Percentiles rank a stretch among this genome's conserved stretches.
Evolutionary conservation across 1,284 basidiomycete genomes (phyloP).

Genomic region (Leucoagaricus sp.): DNA sequence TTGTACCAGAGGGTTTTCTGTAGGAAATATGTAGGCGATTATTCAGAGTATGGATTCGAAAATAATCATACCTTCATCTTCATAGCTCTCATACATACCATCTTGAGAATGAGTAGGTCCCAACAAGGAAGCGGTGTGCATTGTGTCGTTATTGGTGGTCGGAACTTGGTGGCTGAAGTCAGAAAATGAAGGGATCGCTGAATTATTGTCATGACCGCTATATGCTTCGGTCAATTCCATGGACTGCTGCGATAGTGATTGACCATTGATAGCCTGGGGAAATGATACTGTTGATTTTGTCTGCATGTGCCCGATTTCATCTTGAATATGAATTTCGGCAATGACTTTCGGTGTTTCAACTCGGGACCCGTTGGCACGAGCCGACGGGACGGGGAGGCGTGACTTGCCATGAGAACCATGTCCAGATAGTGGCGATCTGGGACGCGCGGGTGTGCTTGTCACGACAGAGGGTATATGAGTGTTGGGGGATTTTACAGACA

Average conservation of each 20-base stretch:
- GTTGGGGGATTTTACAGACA: neutral
- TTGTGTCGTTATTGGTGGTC: constrained; percentile 5
- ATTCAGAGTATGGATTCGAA: neutral
- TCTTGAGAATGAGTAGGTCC: neutral
- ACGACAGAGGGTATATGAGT: neutral
- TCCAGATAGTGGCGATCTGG: constrained; percentile 2
- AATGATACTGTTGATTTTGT: neutral
- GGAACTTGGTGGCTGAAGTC: neutral
- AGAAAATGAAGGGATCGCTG: constrained; percentile 8
- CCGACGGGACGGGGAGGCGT: constrained; percentile 1
- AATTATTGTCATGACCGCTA: constrained; percentile 3
- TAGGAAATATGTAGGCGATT: neutral
- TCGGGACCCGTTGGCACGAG: neutral
- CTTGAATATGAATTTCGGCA: neutral
- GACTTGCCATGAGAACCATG: neutral
- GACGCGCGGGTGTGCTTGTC: constrained; percentile 1
- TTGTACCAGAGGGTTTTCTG: constrained; percentile 16
- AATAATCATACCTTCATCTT: neutral
- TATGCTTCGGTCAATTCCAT: constrained; percentile 14
- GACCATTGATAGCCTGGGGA: neutral
- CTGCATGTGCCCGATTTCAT: neutral
- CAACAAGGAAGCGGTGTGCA: constrained; percentile 9
- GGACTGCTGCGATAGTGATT: constrained; percentile 8
- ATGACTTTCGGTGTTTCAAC: neutral
- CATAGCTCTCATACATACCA: neutral